phyloP scores from a whole-genome alignment of 2,329 filamentous ascomycete genomes.

The Septoria petroselini region DNA sequence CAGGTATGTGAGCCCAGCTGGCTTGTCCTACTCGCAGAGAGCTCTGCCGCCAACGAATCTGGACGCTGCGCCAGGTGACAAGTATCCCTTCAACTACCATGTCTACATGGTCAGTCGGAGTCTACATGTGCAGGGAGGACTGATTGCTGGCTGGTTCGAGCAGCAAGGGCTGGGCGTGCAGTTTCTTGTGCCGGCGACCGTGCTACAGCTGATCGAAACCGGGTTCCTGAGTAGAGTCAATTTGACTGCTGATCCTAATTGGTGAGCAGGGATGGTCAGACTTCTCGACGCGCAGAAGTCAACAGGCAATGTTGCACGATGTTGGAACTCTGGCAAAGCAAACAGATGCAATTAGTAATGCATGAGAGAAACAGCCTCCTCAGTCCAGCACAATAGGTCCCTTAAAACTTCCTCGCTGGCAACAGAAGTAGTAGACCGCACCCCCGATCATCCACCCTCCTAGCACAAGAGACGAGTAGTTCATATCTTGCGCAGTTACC shows the following conservation, averaged over 20 bases:
- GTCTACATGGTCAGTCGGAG: conserved; percentile 11
- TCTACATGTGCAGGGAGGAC: conserved; percentile 9
- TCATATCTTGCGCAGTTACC: conserved; percentile 44
- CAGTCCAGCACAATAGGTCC: conserved; percentile 20
- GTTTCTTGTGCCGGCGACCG: conserved; percentile 10
- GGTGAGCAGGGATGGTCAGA: background rate
- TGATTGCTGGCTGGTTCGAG: conserved; percentile 12
- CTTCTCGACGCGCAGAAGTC: too few species aligned
- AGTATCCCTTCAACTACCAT: conserved; percentile 16
- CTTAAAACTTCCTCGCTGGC: conserved; percentile 37
- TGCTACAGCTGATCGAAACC: conserved; percentile 7
- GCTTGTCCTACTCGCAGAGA: conserved; percentile 6
- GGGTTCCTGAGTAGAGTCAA: conserved; percentile 13
- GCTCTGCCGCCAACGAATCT: conserved; percentile 13
- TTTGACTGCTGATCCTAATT: conserved; percentile 13
- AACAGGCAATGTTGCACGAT: too few species aligned
- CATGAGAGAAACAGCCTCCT: background rate
- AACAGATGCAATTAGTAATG: too few species aligned
- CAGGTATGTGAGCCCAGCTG: conserved; percentile 11
- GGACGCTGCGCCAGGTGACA: conserved; percentile 5
- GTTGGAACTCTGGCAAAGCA: too few species aligned
- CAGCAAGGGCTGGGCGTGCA: conserved; percentile 14
- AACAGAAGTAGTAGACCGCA: conserved; percentile 42
- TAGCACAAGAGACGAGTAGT: conserved; percentile 42
- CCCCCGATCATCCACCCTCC: conserved; percentile 43